phyloP scores from a whole-genome alignment of 2,329 filamentous ascomycete species.

The Ascochyta koolunga region DNA sequence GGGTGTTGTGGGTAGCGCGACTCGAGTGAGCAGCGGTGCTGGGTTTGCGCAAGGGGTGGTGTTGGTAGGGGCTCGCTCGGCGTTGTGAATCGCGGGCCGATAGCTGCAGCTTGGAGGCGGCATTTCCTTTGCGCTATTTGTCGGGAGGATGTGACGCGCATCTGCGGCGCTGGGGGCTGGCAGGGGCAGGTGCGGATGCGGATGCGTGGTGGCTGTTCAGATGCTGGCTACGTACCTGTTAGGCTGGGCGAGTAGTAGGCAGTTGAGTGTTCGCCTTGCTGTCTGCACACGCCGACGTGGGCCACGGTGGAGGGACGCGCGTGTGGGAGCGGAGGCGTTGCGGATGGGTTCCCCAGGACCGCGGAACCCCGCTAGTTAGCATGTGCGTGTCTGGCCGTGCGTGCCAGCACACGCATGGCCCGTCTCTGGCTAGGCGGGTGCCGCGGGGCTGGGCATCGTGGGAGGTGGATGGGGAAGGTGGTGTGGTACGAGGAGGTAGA shows the following conservation, averaged over 20 bases:
- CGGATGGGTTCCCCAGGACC: constrained; percentile 1
- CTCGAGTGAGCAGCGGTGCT: too few relatives aligned
- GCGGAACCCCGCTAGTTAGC: background rate
- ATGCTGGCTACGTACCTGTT: background rate
- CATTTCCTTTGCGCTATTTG: constrained; percentile 9
- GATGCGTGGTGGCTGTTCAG: background rate
- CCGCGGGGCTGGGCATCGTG: constrained; percentile 1
- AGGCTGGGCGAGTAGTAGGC: too few relatives aligned
- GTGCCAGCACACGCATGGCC: constrained; percentile 3
- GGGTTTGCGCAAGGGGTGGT: too few relatives aligned
- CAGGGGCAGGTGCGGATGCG: too few relatives aligned
- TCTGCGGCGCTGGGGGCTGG: background rate
- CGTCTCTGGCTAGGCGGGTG: background rate
- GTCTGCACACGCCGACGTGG: too few relatives aligned
- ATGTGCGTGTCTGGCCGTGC: too few relatives aligned
- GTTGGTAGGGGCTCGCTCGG: too few relatives aligned
- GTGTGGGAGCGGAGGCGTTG: too few relatives aligned
- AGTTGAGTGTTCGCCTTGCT: background rate
- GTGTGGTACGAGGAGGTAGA: background rate
- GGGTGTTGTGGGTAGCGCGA: too few relatives aligned
- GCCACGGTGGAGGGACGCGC: too few relatives aligned
- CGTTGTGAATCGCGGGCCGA: too few relatives aligned
- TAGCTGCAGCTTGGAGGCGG: background rate
- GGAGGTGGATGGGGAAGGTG: background rate
- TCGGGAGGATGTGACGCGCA: too few relatives aligned